Evolutionary conservation across 345 rosid species (phyloP).

Genomic region (Raphanus raphanistrum): DNA sequence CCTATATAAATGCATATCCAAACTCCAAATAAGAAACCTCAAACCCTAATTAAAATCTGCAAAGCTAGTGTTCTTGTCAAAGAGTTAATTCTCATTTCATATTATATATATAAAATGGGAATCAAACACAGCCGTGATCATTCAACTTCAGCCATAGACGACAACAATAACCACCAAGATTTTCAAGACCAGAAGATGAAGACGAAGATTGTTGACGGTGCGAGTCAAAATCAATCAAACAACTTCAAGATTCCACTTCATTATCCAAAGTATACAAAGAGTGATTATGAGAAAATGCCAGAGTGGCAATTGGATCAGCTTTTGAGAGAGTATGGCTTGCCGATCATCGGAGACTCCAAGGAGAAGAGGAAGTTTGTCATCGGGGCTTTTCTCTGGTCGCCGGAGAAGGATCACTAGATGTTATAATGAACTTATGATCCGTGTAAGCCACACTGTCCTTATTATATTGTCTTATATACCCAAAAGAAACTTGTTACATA

Average conservation of each 20-base stretch:
- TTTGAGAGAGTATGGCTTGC: constrained; percentile 54
- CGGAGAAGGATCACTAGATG: constrained; percentile 20
- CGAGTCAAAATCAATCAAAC: not conserved
- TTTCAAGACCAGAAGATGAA: constrained; percentile 9
- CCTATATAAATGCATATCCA: constrained; percentile 26
- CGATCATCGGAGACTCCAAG: constrained; percentile 42
- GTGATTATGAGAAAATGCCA: constrained; percentile 57
- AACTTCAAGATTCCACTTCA: constrained; percentile 60
- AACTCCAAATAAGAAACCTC: constrained; percentile 9
- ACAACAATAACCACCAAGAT: constrained; percentile 16
- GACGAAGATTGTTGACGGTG: not conserved
- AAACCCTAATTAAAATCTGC: not conserved
- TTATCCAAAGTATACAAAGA: constrained; percentile 56
- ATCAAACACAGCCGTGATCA: constrained; percentile 10
- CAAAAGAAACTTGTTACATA: not conserved
- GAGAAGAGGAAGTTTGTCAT: constrained; percentile 57
- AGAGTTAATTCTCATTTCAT: not conserved
- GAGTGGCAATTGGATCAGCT: constrained; percentile 62
- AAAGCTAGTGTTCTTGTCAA: constrained; percentile 16
- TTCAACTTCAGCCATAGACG: not conserved
- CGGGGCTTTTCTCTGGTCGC: constrained; percentile 71
- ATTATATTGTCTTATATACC: not conserved
- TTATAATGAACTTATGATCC: not conserved
- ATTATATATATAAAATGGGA: constrained; percentile 24
- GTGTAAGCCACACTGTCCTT: not conserved